phyloP scores from a whole-genome alignment of 2,329 filamentous ascomycete genomes.

The Penicillium sp. region DNA sequence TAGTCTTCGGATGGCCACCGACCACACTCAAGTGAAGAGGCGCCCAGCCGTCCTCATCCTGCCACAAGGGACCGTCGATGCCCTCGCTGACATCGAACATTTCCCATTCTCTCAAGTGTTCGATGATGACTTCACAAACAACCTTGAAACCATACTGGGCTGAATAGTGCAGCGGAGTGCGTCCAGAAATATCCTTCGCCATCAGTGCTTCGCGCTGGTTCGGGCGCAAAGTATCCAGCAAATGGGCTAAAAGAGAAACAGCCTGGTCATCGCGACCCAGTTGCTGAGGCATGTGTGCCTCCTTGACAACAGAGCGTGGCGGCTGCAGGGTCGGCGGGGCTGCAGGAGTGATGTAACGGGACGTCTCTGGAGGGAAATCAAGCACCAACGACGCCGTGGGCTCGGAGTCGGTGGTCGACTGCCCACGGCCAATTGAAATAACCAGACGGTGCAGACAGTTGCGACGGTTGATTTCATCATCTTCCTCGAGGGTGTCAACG shows the following conservation, averaged over 20 bases:
- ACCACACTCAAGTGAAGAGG: constrained; percentile 91
- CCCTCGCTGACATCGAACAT: constrained; percentile 81
- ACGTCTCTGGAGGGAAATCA: constrained; percentile 54
- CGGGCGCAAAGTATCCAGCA: constrained; percentile 66
- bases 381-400: constrained; percentile 53
- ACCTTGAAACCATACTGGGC: constrained; percentile 92
- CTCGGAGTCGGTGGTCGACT: constrained; percentile 55
- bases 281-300: constrained; percentile 60
- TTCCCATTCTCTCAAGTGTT: constrained; percentile 83
- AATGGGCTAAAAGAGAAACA: constrained; percentile 63
- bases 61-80: constrained; percentile 85
- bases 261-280: constrained; percentile 69
- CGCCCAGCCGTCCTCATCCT: constrained; percentile 86
- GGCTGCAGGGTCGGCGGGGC: constrained; percentile 64
- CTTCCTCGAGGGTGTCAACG: constrained; percentile 73
- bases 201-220: constrained; percentile 67
- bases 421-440: constrained; percentile 81
- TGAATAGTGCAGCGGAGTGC: constrained; percentile 86
- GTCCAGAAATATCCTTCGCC: constrained; percentile 73
- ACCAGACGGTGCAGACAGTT: constrained; percentile 92
- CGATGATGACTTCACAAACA: constrained; percentile 84
- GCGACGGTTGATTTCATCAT: constrained; percentile 88
- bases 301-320: constrained; percentile 62
- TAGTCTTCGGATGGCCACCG: constrained; percentile 84
- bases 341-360: constrained; percentile 77